A percentile compares a stretch with the other conserved stretches of the same genome.
Conservation (phyloP, 75 land plant genomes). For the Pinus tabuliformis region DNA sequence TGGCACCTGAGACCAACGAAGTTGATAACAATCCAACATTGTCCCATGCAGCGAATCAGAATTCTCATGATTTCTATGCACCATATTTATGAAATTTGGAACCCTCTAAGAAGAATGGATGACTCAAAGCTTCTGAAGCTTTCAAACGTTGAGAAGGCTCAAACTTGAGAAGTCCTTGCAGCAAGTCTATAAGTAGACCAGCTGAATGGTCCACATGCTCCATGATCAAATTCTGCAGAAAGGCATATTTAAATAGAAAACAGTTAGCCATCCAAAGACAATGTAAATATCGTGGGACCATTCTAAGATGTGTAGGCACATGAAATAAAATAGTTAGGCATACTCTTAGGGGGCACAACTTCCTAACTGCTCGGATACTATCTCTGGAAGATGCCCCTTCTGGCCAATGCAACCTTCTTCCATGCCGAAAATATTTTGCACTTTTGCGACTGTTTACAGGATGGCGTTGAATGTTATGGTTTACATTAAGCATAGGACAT, state of each 20-base stretch:
- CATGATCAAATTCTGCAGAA: constrained; percentile 75
- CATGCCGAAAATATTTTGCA: constrained; percentile 76
- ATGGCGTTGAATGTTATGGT: background rate
- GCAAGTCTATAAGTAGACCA: constrained; percentile 65
- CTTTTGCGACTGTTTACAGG: constrained; percentile 47
- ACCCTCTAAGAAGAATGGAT: constrained; percentile 62
- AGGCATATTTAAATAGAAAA: background rate
- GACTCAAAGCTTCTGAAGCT: constrained; percentile 78
- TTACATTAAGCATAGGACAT: too few species aligned
- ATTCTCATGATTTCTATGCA: background rate
- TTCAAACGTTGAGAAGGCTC: constrained; percentile 71
- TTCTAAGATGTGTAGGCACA: background rate
- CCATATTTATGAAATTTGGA: background rate
- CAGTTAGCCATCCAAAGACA: background rate
- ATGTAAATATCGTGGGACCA: background rate
- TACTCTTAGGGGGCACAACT: constrained; percentile 67
- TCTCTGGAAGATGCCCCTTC: constrained; percentile 80
- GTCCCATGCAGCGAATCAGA: too few species aligned
- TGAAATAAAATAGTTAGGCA: background rate
- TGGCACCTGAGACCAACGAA: too few species aligned
- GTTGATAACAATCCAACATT: too few species aligned
- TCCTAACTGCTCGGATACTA: constrained; percentile 64
- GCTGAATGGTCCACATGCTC: constrained; percentile 83
- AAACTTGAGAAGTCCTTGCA: constrained; percentile 78
- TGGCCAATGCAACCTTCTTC: constrained; percentile 78